A percentile compares a stretch with the other conserved stretches of the same genome.
These are phyloP conservation scores for Yamadazyma triangularis DNA, from an alignment of 1,139 yeast species.

Conservation along the genomic window DNA sequence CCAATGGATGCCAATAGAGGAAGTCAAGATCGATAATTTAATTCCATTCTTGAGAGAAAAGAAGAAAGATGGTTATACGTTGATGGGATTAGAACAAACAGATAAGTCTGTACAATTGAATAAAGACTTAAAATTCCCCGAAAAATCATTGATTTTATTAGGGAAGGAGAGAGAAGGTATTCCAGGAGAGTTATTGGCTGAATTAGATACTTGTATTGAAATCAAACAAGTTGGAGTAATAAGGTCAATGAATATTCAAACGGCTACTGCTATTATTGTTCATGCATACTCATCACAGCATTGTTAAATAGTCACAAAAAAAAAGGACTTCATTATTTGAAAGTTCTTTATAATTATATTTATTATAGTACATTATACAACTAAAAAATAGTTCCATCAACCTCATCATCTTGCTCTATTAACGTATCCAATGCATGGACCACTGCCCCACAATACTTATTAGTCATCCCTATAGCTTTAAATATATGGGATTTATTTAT, in stretches of 20 bases:
- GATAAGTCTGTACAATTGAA: conserved; percentile 75
- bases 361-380: not conserved
- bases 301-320: conserved; percentile 24
- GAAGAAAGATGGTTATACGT: conserved; percentile 76
- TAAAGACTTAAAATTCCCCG: conserved; percentile 64
- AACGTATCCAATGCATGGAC: conserved; percentile 36
- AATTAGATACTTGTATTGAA: conserved; percentile 82
- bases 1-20: conserved; percentile 92
- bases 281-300: conserved; percentile 87
- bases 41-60: conserved; percentile 53
- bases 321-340: not conserved
- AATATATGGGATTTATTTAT: conserved; percentile 24
- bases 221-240: conserved; percentile 90
- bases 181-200: conserved; percentile 80
- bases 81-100: conserved; percentile 90
- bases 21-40: conserved; percentile 59
- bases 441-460: conserved; percentile 32
- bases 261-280: conserved; percentile 91
- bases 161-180: conserved; percentile 92
- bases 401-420: conserved; percentile 33
- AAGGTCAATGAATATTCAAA: conserved; percentile 93
- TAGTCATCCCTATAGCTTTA: conserved; percentile 26
- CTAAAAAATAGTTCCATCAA: conserved; percentile 25
- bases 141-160: conserved; percentile 68
- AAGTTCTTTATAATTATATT: not conserved